Evolutionary conservation across 2,329 filamentous ascomycete genomes (phyloP), one percentile per base, ranked within the genome.

Genomic region (Botrytis sinoallii): DNA sequence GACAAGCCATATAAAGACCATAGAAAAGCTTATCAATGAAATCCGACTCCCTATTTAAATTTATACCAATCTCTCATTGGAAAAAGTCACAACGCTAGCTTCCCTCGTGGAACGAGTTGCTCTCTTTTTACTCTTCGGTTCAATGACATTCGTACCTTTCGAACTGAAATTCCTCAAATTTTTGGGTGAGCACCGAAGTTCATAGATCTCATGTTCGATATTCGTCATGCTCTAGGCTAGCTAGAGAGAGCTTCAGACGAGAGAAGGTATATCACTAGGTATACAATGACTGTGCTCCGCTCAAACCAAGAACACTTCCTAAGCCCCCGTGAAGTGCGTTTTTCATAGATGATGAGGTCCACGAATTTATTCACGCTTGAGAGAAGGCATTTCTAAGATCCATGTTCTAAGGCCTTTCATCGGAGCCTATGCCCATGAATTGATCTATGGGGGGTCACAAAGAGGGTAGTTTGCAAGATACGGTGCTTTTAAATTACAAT

Each of bases 341-440:
- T 4, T 5, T 9, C 2, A 29, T 7, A 8, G n/a, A 57, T 57
- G 10, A 32, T 57, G n/a, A 32, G 2, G 5, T 57, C 8, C 12
- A 18, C 18, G 52, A 9, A 1, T 57, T 16, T 3, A n/a, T 57
- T 29, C 8, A 18, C 18, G 52, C 18, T 57, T 16, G 12, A 32
- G 29, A 9, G 14, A 59, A 3, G n/a, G 5, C 2, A 9, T 3
- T 59, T 9, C 6, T 0, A 32, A 59, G 3, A 16, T 10, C 20
- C 8, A 9, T 1, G 8, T 10, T 3, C 1, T 2, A 16, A n/a
- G 5, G 25, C 4, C n/a, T 2, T 4, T 16, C 10, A 52, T n/a
- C 1, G 1, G 25, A 52, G 48, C 25, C 48, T 52, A 25, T 4
- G 4, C 1, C 48, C 10, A 16, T 14, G 14, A n/a, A n/a, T 10